Conservation (phyloP, 352 stramenopile species). For the Phytophthora pisi region DNA sequence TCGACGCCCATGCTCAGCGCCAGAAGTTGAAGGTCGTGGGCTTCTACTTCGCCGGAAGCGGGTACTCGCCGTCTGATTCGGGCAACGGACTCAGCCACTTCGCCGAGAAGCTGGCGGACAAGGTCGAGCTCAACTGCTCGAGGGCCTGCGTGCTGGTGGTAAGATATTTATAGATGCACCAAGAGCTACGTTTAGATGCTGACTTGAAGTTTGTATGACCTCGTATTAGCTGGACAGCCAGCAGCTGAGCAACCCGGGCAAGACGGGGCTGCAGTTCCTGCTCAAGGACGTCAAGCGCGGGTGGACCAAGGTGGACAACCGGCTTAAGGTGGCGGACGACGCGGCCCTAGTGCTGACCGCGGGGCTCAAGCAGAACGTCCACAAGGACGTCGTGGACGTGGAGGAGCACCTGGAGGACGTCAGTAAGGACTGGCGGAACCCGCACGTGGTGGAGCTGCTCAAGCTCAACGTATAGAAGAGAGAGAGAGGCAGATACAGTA, state of each 20-base stretch:
- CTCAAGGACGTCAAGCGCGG: conserved; percentile 85
- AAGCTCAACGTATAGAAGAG: conserved; percentile 74
- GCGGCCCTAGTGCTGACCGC: conserved; percentile 47
- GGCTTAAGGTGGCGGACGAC: conserved; percentile 54
- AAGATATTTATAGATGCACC: conserved; percentile 7
- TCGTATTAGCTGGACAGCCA: conserved; percentile 49
- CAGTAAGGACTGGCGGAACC: conserved; percentile 80
- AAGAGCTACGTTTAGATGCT: conserved; percentile 10
- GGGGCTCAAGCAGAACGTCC: conserved; percentile 55
- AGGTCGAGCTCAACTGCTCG: conserved; percentile 71
- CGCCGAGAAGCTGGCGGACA: conserved; percentile 70
- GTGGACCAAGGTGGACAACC: conserved; percentile 73
- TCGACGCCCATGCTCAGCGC: conserved; percentile 55
- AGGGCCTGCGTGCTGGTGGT: conserved; percentile 72
- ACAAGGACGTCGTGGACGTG: conserved; percentile 66
- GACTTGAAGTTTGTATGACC: conserved; percentile 17
- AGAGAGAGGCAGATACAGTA: background rate
- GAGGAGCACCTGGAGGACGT: conserved; percentile 81
- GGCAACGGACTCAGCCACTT: conserved; percentile 51
- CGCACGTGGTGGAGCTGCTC: conserved; percentile 65
- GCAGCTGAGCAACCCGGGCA: conserved; percentile 60
- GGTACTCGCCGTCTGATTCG: conserved; percentile 37
- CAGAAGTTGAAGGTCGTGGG: conserved; percentile 66
- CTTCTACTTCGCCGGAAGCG: conserved; percentile 61
- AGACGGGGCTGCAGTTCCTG: conserved; percentile 65